Base-by-base conservation (phyloP, 805 yeast species). In the Ogataea polymorpha region DNA sequence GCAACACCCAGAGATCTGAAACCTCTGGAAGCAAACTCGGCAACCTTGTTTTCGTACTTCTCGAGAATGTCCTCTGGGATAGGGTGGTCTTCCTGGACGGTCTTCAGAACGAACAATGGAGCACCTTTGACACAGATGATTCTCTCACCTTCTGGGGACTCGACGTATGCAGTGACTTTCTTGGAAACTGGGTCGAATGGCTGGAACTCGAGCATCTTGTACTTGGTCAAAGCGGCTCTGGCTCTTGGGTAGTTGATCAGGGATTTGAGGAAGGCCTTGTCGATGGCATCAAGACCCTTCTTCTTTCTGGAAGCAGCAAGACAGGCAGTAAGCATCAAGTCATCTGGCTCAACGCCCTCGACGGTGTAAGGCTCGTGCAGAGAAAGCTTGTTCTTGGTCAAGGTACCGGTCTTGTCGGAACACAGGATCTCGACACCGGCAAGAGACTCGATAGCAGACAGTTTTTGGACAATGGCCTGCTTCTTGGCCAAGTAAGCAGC, bases 1-100 rank as follows among this genome's bases (percentile, higher is more conserved):
- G 96, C 96, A 75, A 89, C 96, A 83, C 96, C 96, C 67, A 89
- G 78, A 63, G 96, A 89, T 74, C 96, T 80, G 91, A 87, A 89
- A 80, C 96, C 96, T 81, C 96, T 84, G 61, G 95, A 82, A 65
- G 96, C 96, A 68, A 89, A 87, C 75, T 89, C 96, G 64, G 96
- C 96, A 62, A 89, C 96, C 72, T 88, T 88, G 81, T 87, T 86
- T 78, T 88, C 95, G 72, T 89, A 89, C 79, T 86, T 87, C 74
- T 86, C 93, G 65, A 84, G 86, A 67, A 89, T 74, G 66, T 86
- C 95, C 74, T 87, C 96, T 59, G 96, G 95, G 56, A 89, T 82
- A 68, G 95, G 93, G 74, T 87, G 95, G 74, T 87, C 96, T 71
- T 89, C 96, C 74, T 87, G 95, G 68, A 89, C 96, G 67, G 96